Conservation (phyloP, 78 protist genomes). For the Dictyostelium capitatum region DNA sequence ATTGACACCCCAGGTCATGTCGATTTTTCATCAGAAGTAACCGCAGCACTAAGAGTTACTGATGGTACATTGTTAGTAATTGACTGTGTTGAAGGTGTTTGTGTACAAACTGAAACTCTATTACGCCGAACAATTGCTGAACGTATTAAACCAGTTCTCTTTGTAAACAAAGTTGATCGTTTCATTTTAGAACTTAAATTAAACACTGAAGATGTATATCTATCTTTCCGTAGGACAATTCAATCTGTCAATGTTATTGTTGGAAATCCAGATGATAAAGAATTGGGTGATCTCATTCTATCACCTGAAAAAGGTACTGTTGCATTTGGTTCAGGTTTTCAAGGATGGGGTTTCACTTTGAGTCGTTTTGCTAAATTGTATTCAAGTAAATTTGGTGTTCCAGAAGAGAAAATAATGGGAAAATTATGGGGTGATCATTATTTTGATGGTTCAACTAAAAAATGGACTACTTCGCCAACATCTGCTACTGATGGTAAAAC, state of each 20-base stretch:
- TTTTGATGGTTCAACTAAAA: slow-evolving; percentile 89
- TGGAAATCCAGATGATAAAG: slow-evolving; percentile 54
- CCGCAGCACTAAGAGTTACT: slow-evolving; percentile 94
- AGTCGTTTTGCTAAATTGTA: slow-evolving; percentile 92
- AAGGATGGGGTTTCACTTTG: slow-evolving; percentile 99
- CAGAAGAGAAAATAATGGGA: slow-evolving; percentile 81
- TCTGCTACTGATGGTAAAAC: slow-evolving; percentile 64
- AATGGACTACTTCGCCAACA: slow-evolving; percentile 84
- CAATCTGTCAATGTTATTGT: slow-evolving; percentile 94
- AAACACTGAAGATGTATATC: slow-evolving; percentile 90
- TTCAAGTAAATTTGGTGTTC: slow-evolving; percentile 86
- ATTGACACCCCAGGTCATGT: slow-evolving; percentile 99
- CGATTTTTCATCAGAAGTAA: slow-evolving; percentile 95
- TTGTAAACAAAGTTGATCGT: slow-evolving; percentile 91
- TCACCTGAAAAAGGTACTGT: slow-evolving; percentile 90
- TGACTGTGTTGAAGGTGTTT: slow-evolving; percentile 95
- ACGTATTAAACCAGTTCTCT: slow-evolving; percentile 89
- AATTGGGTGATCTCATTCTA: slow-evolving; percentile 25
- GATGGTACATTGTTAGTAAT: slow-evolving; percentile 97
- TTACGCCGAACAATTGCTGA: slow-evolving; percentile 96
- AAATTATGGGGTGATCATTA: slow-evolving; percentile 99
- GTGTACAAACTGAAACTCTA: slow-evolving; percentile 97
- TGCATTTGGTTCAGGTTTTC: slow-evolving; percentile 97
- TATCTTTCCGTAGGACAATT: slow-evolving; percentile 60
- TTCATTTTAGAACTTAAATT: slow-evolving; percentile 78